Evolutionary conservation across 495 filamentous ascomycete species (phyloP).

Genomic region (Lasiosphaeris hirsuta): DNA sequence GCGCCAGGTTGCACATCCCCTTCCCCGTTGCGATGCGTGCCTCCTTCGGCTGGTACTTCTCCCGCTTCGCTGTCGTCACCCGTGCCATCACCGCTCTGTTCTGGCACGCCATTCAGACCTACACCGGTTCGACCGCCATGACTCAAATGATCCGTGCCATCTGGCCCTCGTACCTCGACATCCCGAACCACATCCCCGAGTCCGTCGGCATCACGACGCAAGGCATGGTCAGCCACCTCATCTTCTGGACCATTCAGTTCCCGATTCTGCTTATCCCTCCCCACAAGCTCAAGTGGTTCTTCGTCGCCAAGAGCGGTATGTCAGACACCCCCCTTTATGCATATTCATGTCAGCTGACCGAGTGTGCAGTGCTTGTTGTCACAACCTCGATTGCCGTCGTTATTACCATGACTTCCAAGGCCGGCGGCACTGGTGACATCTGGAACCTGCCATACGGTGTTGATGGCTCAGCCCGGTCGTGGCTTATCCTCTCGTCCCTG

Average conservation of each 20-base stretch:
- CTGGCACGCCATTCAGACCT: conserved; percentile 47
- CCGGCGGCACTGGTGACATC: conserved; percentile 43
- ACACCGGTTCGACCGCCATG: conserved; percentile 41
- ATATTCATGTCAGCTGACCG: neutral
- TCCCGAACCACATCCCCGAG: conserved; percentile 48
- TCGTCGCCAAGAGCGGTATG: conserved; percentile 45
- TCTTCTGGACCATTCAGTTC: conserved; percentile 49
- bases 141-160: conserved; percentile 42
- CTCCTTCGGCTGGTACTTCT: conserved; percentile 43
- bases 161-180: conserved; percentile 42
- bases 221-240: conserved; percentile 46
- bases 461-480: conserved; percentile 23
- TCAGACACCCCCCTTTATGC: neutral
- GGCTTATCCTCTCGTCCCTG: conserved; percentile 30
- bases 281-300: conserved; percentile 49
- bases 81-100: conserved; percentile 45
- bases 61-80: conserved; percentile 38
- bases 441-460: conserved; percentile 40
- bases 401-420: conserved; percentile 43
- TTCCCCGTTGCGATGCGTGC: conserved; percentile 41
- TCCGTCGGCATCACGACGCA: conserved; percentile 49
- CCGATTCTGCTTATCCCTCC: conserved; percentile 49
- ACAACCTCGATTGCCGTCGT: conserved; percentile 39
- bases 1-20: conserved; percentile 43
- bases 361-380: conserved; percentile 34